Conservation (phyloP, 2,329 filamentous ascomycete species). For the Nemania sp. region DNA sequence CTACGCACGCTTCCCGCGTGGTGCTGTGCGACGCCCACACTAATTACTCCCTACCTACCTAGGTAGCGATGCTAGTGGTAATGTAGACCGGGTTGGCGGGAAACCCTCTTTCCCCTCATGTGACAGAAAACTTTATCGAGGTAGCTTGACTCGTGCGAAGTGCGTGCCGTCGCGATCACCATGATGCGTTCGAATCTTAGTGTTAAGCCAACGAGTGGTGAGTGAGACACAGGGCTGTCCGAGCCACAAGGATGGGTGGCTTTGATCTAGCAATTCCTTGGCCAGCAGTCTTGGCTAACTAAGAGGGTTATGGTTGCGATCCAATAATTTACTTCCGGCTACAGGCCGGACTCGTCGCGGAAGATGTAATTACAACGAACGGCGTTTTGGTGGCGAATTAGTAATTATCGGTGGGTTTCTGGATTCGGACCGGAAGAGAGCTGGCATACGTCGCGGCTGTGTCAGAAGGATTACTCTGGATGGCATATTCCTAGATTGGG, state of each 20-base stretch:
- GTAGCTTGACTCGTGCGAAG: slow-evolving; percentile 15
- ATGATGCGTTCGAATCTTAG: slow-evolving; percentile 13
- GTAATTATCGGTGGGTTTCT: background rate
- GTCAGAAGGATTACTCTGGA: background rate
- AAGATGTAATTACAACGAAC: too few relatives aligned
- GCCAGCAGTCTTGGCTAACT: too few relatives aligned
- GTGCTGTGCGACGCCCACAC: slow-evolving; percentile 20
- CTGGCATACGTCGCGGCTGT: background rate
- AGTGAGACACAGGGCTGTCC: slow-evolving; percentile 14
- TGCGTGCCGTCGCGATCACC: slow-evolving; percentile 6
- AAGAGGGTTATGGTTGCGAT: too few relatives aligned
- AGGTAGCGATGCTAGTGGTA: background rate
- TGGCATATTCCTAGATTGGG: slow-evolving; percentile 6
- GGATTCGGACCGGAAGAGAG: background rate
- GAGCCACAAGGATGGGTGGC: slow-evolving; percentile 4
- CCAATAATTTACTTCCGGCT: too few relatives aligned
- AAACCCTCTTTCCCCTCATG: background rate
- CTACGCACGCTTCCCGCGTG: slow-evolving; percentile 22
- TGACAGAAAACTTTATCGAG: background rate
- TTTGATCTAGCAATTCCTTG: too few relatives aligned
- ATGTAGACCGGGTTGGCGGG: slow-evolving; percentile 7
- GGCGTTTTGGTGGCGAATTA: background rate
- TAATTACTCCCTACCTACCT: slow-evolving; percentile 15
- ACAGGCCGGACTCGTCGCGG: too few relatives aligned
- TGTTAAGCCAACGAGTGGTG: background rate